Conservation (phyloP, 2,329 filamentous ascomycete species). For the Aaosphaeria arxii region DNA sequence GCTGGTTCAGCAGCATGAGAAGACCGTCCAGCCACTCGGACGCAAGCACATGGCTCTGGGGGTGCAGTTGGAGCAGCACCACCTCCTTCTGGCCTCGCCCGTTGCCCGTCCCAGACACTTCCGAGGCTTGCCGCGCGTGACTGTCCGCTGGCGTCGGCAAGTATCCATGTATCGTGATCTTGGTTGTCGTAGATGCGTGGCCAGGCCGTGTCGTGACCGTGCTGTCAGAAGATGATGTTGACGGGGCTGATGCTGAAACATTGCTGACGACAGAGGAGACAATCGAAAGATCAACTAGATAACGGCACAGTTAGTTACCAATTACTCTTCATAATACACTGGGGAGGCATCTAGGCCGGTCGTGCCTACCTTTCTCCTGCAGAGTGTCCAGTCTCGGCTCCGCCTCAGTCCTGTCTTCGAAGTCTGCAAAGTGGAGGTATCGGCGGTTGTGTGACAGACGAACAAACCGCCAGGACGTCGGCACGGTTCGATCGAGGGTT, state of each 20-base stretch:
- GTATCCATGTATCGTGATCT: conserved; percentile 88
- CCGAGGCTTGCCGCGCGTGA: conserved; percentile 25
- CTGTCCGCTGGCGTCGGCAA: conserved; percentile 27
- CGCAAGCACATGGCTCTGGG: conserved; percentile 74
- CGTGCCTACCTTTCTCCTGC: conserved; percentile 63
- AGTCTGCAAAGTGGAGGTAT: conserved; percentile 87
- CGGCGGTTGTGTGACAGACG: conserved; percentile 87
- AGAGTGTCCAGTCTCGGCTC: conserved; percentile 72
- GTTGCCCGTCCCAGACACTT: conserved; percentile 27
- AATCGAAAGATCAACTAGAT: conserved; percentile 70
- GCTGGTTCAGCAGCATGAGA: conserved; percentile 90
- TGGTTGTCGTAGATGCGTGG: conserved; percentile 57
- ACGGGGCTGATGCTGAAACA: conserved; percentile 63
- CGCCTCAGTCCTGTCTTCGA: conserved; percentile 60
- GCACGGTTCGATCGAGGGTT: conserved; percentile 40
- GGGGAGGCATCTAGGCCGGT: neutral
- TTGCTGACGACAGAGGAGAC: conserved; percentile 95
- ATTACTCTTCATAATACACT: neutral
- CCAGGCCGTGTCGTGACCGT: conserved; percentile 42
- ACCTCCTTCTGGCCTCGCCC: conserved; percentile 57
- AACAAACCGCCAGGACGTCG: conserved; percentile 74
- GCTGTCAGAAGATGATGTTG: conserved; percentile 47
- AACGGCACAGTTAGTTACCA: conserved; percentile 23
- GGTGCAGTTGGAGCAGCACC: conserved; percentile 78
- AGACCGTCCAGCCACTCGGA: conserved; percentile 97